Evolutionary conservation across 1,139 yeast species (phyloP).

Genomic region (Suhomyces anneliseae): DNA sequence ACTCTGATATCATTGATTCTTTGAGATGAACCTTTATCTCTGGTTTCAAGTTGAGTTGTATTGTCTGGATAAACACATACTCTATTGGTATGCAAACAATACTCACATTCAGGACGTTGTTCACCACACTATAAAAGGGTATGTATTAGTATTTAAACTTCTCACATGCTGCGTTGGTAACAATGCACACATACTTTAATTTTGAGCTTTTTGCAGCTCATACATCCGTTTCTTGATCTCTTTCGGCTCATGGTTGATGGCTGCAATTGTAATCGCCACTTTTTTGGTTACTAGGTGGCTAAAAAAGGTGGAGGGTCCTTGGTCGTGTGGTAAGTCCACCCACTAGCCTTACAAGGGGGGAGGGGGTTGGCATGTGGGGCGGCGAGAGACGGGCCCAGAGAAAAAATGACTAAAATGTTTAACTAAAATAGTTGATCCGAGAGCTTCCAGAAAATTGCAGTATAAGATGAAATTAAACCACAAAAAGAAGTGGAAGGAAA

Average conservation of each 20-base stretch:
- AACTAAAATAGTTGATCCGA: too few relatives aligned
- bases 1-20: background rate
- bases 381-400: too few relatives aligned
- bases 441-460: too few relatives aligned
- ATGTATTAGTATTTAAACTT: too few relatives aligned
- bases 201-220: constrained; percentile 31
- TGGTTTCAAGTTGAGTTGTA: background rate
- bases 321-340: too few relatives aligned
- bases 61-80: constrained; percentile 27
- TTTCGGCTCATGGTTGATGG: constrained; percentile 6
- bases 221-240: constrained; percentile 32
- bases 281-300: background rate
- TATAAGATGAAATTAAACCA: too few relatives aligned
- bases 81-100: constrained; percentile 34
- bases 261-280: background rate
- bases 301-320: too few relatives aligned
- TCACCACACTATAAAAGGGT: constrained; percentile 30
- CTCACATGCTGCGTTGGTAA: too few relatives aligned
- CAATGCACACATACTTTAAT: constrained; percentile 25
- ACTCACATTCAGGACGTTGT: constrained; percentile 37
- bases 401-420: too few relatives aligned
- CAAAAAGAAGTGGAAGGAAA: too few relatives aligned
- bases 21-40: background rate
- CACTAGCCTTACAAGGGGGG: too few relatives aligned
- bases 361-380: too few relatives aligned